These are phyloP conservation scores for Truncatella angustata DNA, from an alignment of 2,329 filamentous ascomycete species.

Conservation along the genomic window DNA sequence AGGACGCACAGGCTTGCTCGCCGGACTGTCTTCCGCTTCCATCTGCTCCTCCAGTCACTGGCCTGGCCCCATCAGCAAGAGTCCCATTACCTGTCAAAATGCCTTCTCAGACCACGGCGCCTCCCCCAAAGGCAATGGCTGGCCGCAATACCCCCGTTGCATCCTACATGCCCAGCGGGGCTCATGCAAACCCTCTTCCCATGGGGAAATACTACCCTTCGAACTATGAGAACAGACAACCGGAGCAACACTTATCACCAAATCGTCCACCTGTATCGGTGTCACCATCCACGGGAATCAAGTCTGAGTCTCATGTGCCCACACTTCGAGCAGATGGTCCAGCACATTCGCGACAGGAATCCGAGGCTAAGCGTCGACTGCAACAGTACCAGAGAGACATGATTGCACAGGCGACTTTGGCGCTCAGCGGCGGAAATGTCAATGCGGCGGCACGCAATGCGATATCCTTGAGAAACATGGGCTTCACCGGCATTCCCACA, in stretches of 20 bases:
- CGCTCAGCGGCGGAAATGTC: constrained; percentile 31
- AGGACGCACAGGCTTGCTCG: constrained; percentile 30
- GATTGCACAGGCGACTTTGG: constrained; percentile 55
- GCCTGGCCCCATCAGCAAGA: constrained; percentile 11
- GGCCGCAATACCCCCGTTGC: constrained; percentile 40
- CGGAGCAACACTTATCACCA: constrained; percentile 20
- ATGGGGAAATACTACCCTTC: constrained; percentile 64
- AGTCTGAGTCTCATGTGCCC: constrained; percentile 35
- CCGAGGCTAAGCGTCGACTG: constrained; percentile 49
- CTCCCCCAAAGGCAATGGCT: neutral
- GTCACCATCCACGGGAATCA: constrained; percentile 27
- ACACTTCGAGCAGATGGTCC: constrained; percentile 20
- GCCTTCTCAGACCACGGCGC: neutral
- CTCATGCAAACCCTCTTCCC: constrained; percentile 46
- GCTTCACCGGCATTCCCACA: constrained; percentile 31
- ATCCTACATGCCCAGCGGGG: constrained; percentile 50
- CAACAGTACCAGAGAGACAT: constrained; percentile 62
- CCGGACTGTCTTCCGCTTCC: constrained; percentile 13
- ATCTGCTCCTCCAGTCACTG: constrained; percentile 15
- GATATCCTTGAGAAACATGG: constrained; percentile 34
- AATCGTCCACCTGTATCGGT: neutral
- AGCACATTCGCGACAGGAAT: constrained; percentile 35
- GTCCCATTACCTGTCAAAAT: neutral
- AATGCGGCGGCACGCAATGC: constrained; percentile 33
- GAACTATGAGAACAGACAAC: constrained; percentile 51